These are phyloP conservation scores for Glonium stellatum DNA, from an alignment of 495 filamentous ascomycete species.

Conservation along the genomic window DNA sequence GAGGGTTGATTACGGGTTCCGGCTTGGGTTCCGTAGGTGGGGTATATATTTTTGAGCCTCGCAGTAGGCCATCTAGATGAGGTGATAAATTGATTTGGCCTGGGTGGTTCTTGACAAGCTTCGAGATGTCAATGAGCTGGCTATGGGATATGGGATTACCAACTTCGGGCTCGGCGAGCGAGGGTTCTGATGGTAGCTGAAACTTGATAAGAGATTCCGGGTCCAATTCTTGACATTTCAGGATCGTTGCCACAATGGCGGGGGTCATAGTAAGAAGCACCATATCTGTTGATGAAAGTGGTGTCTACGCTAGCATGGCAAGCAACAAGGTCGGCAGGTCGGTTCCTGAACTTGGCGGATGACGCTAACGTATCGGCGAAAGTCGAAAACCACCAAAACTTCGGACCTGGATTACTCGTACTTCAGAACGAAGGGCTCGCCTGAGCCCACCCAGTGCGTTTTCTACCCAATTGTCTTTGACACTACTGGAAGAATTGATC, in stretches of 20 bases:
- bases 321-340: too few relatives aligned
- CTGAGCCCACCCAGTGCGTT: too few relatives aligned
- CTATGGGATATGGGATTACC: conserved; percentile 73
- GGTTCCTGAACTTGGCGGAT: too few relatives aligned
- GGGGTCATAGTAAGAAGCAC: conserved; percentile 70
- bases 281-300: conserved; percentile 47
- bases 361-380: too few relatives aligned
- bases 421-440: too few relatives aligned
- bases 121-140: conserved; percentile 65
- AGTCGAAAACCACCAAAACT: too few relatives aligned
- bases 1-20: too few relatives aligned
- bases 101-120: conserved; percentile 40
- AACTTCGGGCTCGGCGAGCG: conserved; percentile 42
- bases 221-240: conserved; percentile 29
- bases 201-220: conserved; percentile 9
- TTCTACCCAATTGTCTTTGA: conserved; percentile 2
- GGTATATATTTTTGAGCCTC: conserved; percentile 64
- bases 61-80: conserved; percentile 57
- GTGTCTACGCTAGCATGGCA: too few relatives aligned
- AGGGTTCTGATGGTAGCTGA: conserved; percentile 35
- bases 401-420: too few relatives aligned
- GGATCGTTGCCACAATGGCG: conserved; percentile 58
- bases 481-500: not conserved
- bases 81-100: conserved; percentile 12
- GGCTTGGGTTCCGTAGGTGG: conserved; percentile 37